Base-by-base conservation (phyloP, 768 basidiomycete species). In the Mycena venus region DNA sequence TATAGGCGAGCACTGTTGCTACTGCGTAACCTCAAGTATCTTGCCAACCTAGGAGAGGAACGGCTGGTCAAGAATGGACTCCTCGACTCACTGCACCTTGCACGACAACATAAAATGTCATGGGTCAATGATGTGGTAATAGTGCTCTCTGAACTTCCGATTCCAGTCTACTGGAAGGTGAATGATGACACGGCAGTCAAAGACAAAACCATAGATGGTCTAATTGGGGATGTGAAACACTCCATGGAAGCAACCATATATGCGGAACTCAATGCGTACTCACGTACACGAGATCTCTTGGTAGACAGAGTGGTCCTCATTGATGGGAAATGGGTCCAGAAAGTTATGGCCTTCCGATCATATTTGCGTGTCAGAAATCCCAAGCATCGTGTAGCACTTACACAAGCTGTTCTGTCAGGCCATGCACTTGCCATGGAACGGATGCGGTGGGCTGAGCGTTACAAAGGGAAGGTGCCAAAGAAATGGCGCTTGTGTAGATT, bases 401-500 rank as follows among this genome's bases (percentile, higher is more conserved):
- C 36, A 25, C 29, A 62, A 10, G 66, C 66, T 10, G 66, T 68
- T 4, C 38, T 68, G 10, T 68, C 67, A 7, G 56, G 55, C 10
- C 67, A 59, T 34, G 36, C 40, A 5, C 67, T 68, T 5, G 67
- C 67, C 19, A 68, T 68, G 67, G 67, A 68, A 38, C n/a, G 36
- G 15, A 67, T 67, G 65, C 34, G 53, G 4, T 67, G 65, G 65
- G 10, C 15, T 11, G 67, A 68, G 27, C 7, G 40, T 4, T 68
- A 68, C 15, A 68, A 68, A 14, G 3, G 5, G 1, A 25, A 58
- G 29, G 56, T 68, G 2, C 67, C 67, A 19, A 19, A 7, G 5
- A 68, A 68, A 44, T 68, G 66, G 66, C 19, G 66, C 4, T 25
- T 68, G 3, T 68, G 67, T n/a, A 27, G 67, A 12, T 68, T 68